Evolutionary conservation across 345 rosid species (phyloP), one percentile per base, ranked within the genome.

Genomic region (Eucalyptus virginea): DNA sequence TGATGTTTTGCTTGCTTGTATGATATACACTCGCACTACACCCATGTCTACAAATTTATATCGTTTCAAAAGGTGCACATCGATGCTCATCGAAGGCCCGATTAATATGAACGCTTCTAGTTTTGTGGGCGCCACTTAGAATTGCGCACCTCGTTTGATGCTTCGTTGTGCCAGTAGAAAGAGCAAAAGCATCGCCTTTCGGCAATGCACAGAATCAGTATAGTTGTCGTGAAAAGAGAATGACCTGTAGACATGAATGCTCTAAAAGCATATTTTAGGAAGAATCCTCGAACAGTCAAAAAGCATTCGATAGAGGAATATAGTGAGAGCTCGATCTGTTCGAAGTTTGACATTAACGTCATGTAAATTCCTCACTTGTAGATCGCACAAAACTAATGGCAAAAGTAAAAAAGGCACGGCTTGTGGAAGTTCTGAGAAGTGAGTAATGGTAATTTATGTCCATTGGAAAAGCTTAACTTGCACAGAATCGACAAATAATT

Each of bases 401-500:
- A 26, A 77, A 40, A 77, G 30, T 77, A 2, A 40, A 40, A 77
- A 40, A 40, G 0, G 30, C 47, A 77, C 13, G 30, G 28, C 1
- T 77, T 37, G 47, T 21, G 83, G 83, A 77, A 37, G 83, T 77
- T 37, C 28, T 11, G 83, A 77, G 83, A 40, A 40, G 83, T 10
- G 47, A 77, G 16, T 28, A 40, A 40, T 34, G 16, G 47, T 11
- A 23, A 40, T 21, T 21, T 21, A 37, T 77, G 85, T 2, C 2
- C 28, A 37, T 23, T 40, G 47, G 47, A 24, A 40, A 77, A 37
- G 45, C 15, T 37, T 37, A 21, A 40, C 47, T 21, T 42, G 28
- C 85, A 21, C 0, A 0, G 30, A 77, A 11, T 21, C 9, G 5
- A 40, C 30, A n/a, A 17, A n/a, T 65, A 15, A n/a, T 65, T 65